These are phyloP conservation scores for Anisodus acutangulus DNA, from an alignment of 257 asterid species.

Conservation along the genomic window DNA sequence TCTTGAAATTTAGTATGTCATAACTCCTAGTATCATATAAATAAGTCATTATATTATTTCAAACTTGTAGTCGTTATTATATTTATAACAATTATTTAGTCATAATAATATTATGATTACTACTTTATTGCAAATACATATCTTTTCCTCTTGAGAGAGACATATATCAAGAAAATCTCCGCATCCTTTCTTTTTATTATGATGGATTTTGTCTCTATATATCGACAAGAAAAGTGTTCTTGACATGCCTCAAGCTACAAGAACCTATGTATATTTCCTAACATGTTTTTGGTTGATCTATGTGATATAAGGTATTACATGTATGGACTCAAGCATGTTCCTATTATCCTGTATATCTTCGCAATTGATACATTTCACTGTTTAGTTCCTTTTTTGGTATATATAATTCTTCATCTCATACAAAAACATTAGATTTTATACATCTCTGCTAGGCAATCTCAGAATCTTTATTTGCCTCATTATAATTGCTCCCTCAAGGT, in stretches of 20 bases:
- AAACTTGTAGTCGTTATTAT: no score
- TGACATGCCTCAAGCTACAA: background rate
- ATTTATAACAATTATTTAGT: no score
- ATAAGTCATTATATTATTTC: no score
- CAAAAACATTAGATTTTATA: constrained; percentile 7
- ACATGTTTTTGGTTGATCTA: no score
- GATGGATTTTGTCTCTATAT: no score
- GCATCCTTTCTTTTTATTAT: no score
- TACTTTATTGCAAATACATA: no score
- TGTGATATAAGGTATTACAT: background rate
- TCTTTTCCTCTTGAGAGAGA: no score
- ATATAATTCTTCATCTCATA: background rate
- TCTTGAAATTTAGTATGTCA: no score
- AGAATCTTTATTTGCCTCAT: constrained; percentile 13
- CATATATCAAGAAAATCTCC: no score
- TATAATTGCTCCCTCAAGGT: background rate
- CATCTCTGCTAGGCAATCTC: constrained; percentile 10
- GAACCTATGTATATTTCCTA: background rate
- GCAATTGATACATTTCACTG: background rate
- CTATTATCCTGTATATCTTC: background rate
- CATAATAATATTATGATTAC: no score
- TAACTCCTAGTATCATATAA: no score
- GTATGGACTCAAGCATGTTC: background rate
- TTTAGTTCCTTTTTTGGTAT: background rate
- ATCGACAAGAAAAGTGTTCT: background rate